A percentile compares a stretch with the other conserved stretches of the same genome.
These are phyloP conservation scores for Castanea mollissima DNA, from an alignment of 306 rosid species.

Conservation along the genomic window DNA sequence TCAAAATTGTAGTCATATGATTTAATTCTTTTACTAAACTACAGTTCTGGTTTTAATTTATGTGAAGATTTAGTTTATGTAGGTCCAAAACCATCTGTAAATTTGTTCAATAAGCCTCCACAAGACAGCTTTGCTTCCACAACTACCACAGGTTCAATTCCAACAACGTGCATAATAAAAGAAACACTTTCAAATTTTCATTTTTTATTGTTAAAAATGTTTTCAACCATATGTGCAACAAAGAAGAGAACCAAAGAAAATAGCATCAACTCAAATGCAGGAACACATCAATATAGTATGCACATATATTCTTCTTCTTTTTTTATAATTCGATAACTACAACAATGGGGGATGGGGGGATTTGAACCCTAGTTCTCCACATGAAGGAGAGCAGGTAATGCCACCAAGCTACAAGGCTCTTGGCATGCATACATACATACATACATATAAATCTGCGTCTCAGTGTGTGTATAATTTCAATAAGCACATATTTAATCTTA, in stretches of 20 bases:
- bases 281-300: background rate
- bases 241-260: background rate
- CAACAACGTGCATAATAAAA: background rate
- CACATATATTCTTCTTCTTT: too few relatives aligned
- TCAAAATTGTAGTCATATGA: constrained; percentile 10
- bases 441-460: background rate
- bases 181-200: background rate
- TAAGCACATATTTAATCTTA: background rate
- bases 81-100: background rate
- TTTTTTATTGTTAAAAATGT: too few relatives aligned
- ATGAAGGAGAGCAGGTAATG: too few relatives aligned
- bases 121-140: background rate
- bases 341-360: too few relatives aligned
- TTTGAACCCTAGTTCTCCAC: too few relatives aligned
- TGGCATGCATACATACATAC: background rate
- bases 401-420: too few relatives aligned
- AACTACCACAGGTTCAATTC: background rate
- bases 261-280: background rate
- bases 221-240: background rate
- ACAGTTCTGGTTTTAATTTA: background rate
- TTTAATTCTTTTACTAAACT: constrained; percentile 6
- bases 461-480: background rate
- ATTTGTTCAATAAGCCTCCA: background rate
- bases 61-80: background rate
- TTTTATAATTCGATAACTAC: too few relatives aligned